Evolutionary conservation across 805 yeast genomes (phyloP), one percentile per base, ranked within the genome.

Genomic region (Ogataea saltuana): DNA sequence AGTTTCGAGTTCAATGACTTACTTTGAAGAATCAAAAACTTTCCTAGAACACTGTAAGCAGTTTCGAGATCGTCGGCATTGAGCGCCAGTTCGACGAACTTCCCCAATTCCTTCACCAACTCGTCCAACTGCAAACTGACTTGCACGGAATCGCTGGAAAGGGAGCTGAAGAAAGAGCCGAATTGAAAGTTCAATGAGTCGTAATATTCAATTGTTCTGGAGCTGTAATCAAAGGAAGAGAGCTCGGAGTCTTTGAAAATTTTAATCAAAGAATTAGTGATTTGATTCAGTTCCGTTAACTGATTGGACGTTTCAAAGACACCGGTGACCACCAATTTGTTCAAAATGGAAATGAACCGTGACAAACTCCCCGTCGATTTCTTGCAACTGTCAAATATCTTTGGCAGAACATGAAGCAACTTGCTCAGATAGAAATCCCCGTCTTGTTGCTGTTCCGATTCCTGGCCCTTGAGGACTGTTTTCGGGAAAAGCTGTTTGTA

Each of bases 171-270:
- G 22, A 61, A 47, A 6, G 19, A 6, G 4, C 45, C 26, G 18
- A 46, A 54, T 13, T 50, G 55, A 43, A 44, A 53, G 16, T 44
- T 51, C 8, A 53, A 26, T 1, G 65, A 56, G 23, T 59, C 53
- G 30, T 28, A 55, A 36, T 46, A 61, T 4, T 22, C 23, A 3
- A 48, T 33, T 15, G 42, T 38, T 9, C 38, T 36, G 4, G 27
- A 16, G 20, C 22, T 16, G 35, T 35, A 18, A 39, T 45, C 28
- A 48, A 26, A 27, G 46, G 40, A 38, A 44, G 36, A 5, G 20
- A 58, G 50, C n/a, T 48, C 38, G n/a, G 45, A 34, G 8, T 55
- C 52, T 26, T 52, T 58, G 43, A 61, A 64, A 4, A 37, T 26
- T n/a, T 48, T 51, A 31, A 49, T 33, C 11, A 56, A 15, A 3